These are phyloP conservation scores for Suillus alpinus DNA, from an alignment of 768 basidiomycete species.

Conservation along the genomic window DNA sequence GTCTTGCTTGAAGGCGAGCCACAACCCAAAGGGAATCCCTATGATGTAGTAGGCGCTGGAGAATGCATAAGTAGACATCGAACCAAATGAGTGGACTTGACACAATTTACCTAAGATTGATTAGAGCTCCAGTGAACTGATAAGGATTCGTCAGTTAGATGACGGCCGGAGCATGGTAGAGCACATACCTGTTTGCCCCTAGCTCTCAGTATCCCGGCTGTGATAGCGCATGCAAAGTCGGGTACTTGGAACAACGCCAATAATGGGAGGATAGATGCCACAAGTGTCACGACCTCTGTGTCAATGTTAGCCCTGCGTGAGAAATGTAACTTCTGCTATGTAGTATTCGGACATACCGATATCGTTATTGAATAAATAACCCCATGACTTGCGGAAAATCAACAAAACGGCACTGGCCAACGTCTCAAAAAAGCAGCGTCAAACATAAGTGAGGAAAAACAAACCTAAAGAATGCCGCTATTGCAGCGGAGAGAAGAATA, in stretches of 20 bases:
- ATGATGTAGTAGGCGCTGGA: conserved; percentile 73
- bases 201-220: conserved; percentile 78
- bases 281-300: conserved; percentile 24
- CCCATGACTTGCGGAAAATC: conserved; percentile 65
- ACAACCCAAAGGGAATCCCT: conserved; percentile 80
- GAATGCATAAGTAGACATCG: background rate
- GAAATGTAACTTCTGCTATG: background rate
- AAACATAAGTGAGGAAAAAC: conserved; percentile 4
- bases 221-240: conserved; percentile 71
- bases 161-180: background rate
- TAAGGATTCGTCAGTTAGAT: background rate
- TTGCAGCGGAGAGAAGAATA: conserved; percentile 58
- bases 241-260: conserved; percentile 80
- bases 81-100: background rate
- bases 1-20: conserved; percentile 62
- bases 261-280: conserved; percentile 70
- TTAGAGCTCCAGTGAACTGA: conserved; percentile 71
- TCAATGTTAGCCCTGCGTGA: background rate
- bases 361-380: conserved; percentile 72
- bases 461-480: conserved; percentile 64
- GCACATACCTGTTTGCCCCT: conserved; percentile 66
- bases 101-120: conserved; percentile 63
- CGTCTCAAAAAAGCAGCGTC: background rate
- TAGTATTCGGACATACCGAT: conserved; percentile 36
- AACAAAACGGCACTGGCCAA: conserved; percentile 48